Conservation (phyloP, 306 rosid species). For the Cercis canadensis region DNA sequence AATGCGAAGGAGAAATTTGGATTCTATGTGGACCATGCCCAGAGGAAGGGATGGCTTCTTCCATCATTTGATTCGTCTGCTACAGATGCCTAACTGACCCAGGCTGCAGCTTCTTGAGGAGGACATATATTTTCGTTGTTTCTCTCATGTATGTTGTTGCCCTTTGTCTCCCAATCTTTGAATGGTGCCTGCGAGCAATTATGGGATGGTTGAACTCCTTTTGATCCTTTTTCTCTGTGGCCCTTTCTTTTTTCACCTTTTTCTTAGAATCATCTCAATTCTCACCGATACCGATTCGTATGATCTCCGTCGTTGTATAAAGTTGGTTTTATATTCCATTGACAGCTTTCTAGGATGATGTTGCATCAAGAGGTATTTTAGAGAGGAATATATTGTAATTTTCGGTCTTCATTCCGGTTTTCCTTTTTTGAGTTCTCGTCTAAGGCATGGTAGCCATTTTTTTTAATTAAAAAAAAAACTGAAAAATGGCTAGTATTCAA, state of each 20-base stretch:
- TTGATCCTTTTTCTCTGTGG: conserved; percentile 26
- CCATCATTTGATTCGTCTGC: conserved; percentile 63
- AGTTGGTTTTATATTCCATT: conserved; percentile 44
- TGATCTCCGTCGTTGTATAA: conserved; percentile 48
- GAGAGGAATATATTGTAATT: conserved; percentile 35
- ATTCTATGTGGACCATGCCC: conserved; percentile 78
- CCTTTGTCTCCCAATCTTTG: conserved; percentile 28
- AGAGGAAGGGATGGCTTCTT: conserved; percentile 74
- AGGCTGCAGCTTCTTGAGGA: conserved; percentile 55
- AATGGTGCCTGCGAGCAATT: conserved; percentile 18
- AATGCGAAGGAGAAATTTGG: conserved; percentile 76
- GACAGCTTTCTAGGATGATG: conserved; percentile 48
- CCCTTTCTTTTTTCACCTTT: conserved; percentile 2
- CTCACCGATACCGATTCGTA: conserved; percentile 34
- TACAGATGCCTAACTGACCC: conserved; percentile 46
- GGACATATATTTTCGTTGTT: conserved; percentile 51
- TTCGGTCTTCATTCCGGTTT: too few species aligned
- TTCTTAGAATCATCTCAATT: conserved; percentile 31
- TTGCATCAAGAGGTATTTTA: conserved; percentile 37
- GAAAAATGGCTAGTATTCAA: too few species aligned
- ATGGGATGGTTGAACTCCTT: conserved; percentile 38
- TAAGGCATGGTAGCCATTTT: too few species aligned
- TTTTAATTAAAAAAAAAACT: too few species aligned
- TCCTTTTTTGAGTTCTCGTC: too few species aligned
- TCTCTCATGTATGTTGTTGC: conserved; percentile 55